A percentile compares a stretch with the other conserved stretches of the same genome.
Evolutionary conservation across 179 eudicot genomes (phyloP).

Genomic region (Dionaea muscipula): DNA sequence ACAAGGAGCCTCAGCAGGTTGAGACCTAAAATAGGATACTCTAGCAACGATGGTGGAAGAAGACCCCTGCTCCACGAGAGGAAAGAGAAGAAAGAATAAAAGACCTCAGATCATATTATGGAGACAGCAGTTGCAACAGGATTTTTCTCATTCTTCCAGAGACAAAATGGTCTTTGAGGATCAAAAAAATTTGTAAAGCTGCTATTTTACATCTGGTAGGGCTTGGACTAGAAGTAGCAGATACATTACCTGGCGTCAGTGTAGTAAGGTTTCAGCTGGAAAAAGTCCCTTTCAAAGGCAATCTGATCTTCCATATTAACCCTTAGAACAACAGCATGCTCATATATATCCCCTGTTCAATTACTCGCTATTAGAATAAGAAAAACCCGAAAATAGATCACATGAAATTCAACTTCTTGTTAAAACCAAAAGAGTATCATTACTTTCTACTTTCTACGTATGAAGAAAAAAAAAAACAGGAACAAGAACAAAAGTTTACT

Average conservation of each 20-base stretch:
- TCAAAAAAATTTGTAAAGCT: no score
- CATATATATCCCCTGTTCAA: constrained; percentile 70
- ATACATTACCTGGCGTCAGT: constrained; percentile 65
- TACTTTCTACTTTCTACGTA: not conserved
- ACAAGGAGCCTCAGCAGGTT: constrained; percentile 93
- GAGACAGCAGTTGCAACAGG: not conserved
- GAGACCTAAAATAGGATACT: constrained; percentile 82
- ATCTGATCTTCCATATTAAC: constrained; percentile 92
- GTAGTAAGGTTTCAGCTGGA: constrained; percentile 92
- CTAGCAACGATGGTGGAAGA: constrained; percentile 69
- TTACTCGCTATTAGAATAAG: not conserved
- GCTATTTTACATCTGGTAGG: not conserved
- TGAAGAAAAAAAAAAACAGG: not conserved
- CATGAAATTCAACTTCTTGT: not conserved
- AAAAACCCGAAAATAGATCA: not conserved
- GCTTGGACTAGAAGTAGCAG: not conserved
- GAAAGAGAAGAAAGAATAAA: not conserved
- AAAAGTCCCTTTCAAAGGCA: constrained; percentile 87
- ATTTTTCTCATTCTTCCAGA: no score
- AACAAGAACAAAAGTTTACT: constrained; percentile 30
- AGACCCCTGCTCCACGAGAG: constrained; percentile 47
- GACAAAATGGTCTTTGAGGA: no score
- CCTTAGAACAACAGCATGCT: constrained; percentile 85
- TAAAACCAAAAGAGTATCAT: not conserved
- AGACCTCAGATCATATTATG: not conserved